Evolutionary conservation across 371 early-diverging fungal species (phyloP).

Genomic region (Funneliformis caledonium): DNA sequence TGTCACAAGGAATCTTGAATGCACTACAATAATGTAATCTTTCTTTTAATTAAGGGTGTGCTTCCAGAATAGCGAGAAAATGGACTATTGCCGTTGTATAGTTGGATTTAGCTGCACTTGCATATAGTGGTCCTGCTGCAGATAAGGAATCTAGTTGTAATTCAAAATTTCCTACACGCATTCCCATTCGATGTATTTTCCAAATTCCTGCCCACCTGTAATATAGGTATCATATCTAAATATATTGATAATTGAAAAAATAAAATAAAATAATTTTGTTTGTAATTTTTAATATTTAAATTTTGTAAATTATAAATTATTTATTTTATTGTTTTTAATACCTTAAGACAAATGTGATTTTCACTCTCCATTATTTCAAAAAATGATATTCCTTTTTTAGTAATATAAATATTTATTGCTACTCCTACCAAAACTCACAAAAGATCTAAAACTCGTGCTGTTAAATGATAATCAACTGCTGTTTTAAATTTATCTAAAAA

Average conservation of each 20-base stretch:
- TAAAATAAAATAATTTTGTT: too few species aligned
- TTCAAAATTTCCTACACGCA: too few species aligned
- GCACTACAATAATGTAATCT: neutral
- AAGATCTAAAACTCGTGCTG: neutral
- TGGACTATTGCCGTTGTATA: neutral
- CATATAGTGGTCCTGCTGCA: too few species aligned
- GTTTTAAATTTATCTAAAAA: neutral
- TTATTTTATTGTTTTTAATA: neutral
- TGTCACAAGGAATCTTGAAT: too few species aligned
- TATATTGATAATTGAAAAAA: neutral
- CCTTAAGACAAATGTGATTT: neutral
- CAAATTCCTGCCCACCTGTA: neutral
- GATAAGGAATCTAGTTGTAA: too few species aligned
- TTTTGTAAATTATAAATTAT: too few species aligned
- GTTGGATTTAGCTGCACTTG: neutral
- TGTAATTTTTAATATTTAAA: too few species aligned
- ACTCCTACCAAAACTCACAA: neutral
- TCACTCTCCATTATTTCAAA: neutral
- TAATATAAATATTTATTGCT: slow-evolving; percentile 7
- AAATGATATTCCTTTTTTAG: neutral
- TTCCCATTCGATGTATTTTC: too few species aligned
- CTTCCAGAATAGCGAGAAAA: neutral
- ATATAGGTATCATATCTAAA: neutral
- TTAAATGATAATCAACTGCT: neutral
- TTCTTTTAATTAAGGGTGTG: neutral